Evolutionary conservation across 805 yeast species (phyloP), one percentile per base, ranked within the genome.

Genomic region (Yarrowia sp.): DNA sequence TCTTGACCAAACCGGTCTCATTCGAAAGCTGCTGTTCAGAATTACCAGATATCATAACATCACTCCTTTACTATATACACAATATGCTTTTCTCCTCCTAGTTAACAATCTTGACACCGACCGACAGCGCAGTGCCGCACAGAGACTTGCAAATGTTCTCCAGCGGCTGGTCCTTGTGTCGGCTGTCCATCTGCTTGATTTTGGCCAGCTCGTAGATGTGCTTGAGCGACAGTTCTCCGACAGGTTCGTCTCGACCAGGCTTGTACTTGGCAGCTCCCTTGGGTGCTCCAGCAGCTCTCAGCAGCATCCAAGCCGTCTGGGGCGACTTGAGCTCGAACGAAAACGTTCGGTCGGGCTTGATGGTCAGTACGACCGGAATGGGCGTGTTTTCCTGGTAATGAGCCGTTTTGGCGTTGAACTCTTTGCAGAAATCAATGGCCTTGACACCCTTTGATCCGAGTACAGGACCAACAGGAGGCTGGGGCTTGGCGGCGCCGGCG

Each of bases 391-490:
- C 91, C 63, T 83, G 83, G 73, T 84, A 88, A 69, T 86, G 86
- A 8, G 97, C 96, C 11, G 98, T 92, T 76, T 97, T 86, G 31
- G 99, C 99, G 75, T 95, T 95, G 81, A 95, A 95, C 75, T 95
- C 98, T 77, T 95, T 95, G 79, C 98, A 93, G 73, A 95, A 95
- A 76, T 95, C 99, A 73, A 95, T 95, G 68, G 98, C 98, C 75
- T 95, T 95, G 53, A 95, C 96, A 81, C 99, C 99, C 76, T 93
- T 93, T 66, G 98, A 93, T 70, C 99, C 99, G 58, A 95, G 81
- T 0, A 98, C 99, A 51, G 99, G 99, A 69, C 99, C 99, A 33
- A 95, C 98, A 7, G 99, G 99, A 33, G 99, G 99, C 1, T 97
- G 88, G 45, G 99, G 98, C 1, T 98, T 95, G 0, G 99, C 99